Evolutionary conservation across 2,329 filamentous ascomycete species (phyloP).

Genomic region (Epichloe brachyelytri): DNA sequence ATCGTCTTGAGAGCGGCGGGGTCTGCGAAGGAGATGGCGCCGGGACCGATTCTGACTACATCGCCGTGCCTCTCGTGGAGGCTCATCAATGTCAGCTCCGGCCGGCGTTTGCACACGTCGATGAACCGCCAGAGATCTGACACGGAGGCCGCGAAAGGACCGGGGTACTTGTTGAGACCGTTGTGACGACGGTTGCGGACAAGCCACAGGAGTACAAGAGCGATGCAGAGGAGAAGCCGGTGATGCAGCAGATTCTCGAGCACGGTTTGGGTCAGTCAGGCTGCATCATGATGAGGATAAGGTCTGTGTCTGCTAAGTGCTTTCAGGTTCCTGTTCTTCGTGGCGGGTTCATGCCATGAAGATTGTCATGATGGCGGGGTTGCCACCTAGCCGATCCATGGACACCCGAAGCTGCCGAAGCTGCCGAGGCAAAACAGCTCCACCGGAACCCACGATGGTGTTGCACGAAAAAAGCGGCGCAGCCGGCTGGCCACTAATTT

Average conservation of each 20-base stretch:
- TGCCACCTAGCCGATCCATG: no score
- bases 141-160: not conserved
- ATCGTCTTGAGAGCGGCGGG: not conserved
- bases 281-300: no score
- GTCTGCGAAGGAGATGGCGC: not conserved
- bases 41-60: not conserved
- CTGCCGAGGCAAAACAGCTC: no score
- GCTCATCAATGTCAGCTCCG: not conserved
- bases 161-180: not conserved
- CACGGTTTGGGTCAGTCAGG: not conserved
- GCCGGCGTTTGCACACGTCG: not conserved
- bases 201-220: not conserved
- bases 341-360: no score
- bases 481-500: no score
- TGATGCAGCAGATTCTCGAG: not conserved
- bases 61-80: not conserved
- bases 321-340: no score
- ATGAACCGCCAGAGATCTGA: not conserved
- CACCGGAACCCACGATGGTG: no score
- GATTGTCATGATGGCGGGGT: no score
- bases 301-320: no score
- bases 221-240: not conserved
- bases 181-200: not conserved
- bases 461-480: no score
- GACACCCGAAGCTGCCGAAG: no score